Base-by-base conservation (phyloP, 257 asterid species). In the Nyctanthes arbortristis region DNA sequence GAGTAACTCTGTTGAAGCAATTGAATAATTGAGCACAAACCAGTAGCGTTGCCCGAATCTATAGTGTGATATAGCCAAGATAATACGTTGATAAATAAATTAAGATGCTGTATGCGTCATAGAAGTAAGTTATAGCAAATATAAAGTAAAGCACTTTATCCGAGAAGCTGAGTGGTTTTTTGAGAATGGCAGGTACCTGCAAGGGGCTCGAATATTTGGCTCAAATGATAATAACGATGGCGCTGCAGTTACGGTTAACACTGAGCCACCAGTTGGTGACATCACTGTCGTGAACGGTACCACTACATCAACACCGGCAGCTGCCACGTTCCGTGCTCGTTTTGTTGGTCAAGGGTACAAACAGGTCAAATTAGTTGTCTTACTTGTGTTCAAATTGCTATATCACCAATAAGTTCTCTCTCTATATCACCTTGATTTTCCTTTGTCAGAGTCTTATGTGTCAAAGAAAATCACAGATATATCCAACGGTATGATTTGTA, bases 271-370 rank as follows among this genome's bases (percentile, higher is more conserved):
- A 63, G 82, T 67, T 63, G 68, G 87, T 16, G 86, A 84, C 71
- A 63, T 63, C 68, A 69, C 83, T 57, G 74, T 72, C 10, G 63
- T 72, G 37, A 64, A 65, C 28, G 67, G 61, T 5, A 39, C 69
- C 24, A 71, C 65, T 66, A 30, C 78, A 70, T 68, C 87, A 0
- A 56, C 74, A 36, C 76, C 79, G 39, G 45, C 79, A 56, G 73
- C 88, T 37, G 14, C 87, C 71, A 71, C 93, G 33, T 64, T 84
- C 25, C 96, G 70, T 39, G 85, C 93, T 52, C 95, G 93, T 18
- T 84, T 93, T 61, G 78, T 90, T 52, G 98, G 98, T 70, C 97
- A 93, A 76, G 98, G 97, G 27, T 90, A 93, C 82, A 93, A 90
- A 79, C 98, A 93, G 96, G 98, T 92, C 75, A 58, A 29, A 0